These are phyloP conservation scores for Garcia nutans DNA, from an alignment of 345 rosid genomes.

Conservation along the genomic window DNA sequence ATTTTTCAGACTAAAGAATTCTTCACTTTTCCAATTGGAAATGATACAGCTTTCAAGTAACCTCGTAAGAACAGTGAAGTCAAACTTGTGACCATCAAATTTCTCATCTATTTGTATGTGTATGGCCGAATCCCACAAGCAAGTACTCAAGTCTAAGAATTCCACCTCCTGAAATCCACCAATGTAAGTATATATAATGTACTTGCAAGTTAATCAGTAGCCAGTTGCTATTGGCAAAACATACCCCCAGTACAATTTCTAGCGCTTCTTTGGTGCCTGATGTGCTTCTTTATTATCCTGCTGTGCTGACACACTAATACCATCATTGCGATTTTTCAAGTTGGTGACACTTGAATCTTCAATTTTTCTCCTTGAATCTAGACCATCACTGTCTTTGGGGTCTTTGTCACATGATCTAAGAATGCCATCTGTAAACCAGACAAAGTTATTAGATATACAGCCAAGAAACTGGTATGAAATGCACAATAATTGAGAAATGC, in stretches of 20 bases:
- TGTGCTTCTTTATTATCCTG: constrained; percentile 19
- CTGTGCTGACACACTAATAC: constrained; percentile 12
- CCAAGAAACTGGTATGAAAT: background rate
- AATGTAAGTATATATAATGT: background rate
- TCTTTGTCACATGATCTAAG: constrained; percentile 20
- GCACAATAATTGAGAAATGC: background rate
- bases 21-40: background rate
- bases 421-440: constrained; percentile 19
- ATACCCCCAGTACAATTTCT: constrained; percentile 75
- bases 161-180: background rate
- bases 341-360: constrained; percentile 24
- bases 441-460: constrained; percentile 6
- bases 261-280: constrained; percentile 41
- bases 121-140: background rate
- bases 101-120: background rate
- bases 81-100: background rate
- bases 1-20: background rate
- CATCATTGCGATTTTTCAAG: constrained; percentile 18
- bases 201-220: background rate
- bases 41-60: background rate
- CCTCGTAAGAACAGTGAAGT: background rate
- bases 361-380: constrained; percentile 13
- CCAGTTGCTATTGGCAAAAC: background rate
- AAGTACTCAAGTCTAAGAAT: background rate
- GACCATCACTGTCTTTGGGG: constrained; percentile 16